Evolutionary conservation across 2,329 filamentous ascomycete species (phyloP).

Genomic region (Zymoseptoria ardabiliae): DNA sequence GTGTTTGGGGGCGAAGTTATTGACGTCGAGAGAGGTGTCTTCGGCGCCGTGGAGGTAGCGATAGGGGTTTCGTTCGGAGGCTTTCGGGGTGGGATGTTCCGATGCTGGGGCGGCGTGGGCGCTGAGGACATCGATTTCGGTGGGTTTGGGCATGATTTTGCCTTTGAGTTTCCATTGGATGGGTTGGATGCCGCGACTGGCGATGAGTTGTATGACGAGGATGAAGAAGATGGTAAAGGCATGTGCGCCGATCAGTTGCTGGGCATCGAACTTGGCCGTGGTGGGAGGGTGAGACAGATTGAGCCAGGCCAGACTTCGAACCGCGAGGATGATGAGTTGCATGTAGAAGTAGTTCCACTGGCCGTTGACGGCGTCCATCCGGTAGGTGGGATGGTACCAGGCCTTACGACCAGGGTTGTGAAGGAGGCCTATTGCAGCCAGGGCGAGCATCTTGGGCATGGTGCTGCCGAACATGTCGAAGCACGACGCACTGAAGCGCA

Average conservation of each 20-base stretch:
- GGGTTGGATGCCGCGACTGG: slow-evolving; percentile 19
- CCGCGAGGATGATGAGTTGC: slow-evolving; percentile 52
- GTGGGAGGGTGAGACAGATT: slow-evolving; percentile 21
- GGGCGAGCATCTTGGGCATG: slow-evolving; percentile 19
- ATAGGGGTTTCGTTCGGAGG: slow-evolving; percentile 23
- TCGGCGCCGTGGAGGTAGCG: slow-evolving; percentile 20
- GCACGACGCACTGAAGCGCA: slow-evolving; percentile 19
- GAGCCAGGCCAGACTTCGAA: slow-evolving; percentile 42
- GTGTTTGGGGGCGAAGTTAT: slow-evolving; percentile 23
- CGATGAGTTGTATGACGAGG: slow-evolving; percentile 30
- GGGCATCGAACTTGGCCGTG: slow-evolving; percentile 17
- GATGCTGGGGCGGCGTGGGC: slow-evolving; percentile 20
- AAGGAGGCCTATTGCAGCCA: slow-evolving; percentile 22
- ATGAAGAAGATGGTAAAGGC: slow-evolving; percentile 47
- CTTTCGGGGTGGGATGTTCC: slow-evolving; percentile 18
- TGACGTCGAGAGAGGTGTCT: slow-evolving; percentile 30
- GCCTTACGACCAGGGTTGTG: slow-evolving; percentile 28
- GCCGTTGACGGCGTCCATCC: slow-evolving; percentile 22
- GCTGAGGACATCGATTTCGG: slow-evolving; percentile 24
- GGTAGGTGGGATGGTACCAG: slow-evolving; percentile 25
- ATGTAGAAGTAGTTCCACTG: slow-evolving; percentile 60
- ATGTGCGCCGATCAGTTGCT: slow-evolving; percentile 46
- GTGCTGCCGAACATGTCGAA: slow-evolving; percentile 17
- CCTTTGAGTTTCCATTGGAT: slow-evolving; percentile 24
- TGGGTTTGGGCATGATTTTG: slow-evolving; percentile 29